Base-by-base conservation (phyloP, 148 eudicot species). In the Oxyria digyna region DNA sequence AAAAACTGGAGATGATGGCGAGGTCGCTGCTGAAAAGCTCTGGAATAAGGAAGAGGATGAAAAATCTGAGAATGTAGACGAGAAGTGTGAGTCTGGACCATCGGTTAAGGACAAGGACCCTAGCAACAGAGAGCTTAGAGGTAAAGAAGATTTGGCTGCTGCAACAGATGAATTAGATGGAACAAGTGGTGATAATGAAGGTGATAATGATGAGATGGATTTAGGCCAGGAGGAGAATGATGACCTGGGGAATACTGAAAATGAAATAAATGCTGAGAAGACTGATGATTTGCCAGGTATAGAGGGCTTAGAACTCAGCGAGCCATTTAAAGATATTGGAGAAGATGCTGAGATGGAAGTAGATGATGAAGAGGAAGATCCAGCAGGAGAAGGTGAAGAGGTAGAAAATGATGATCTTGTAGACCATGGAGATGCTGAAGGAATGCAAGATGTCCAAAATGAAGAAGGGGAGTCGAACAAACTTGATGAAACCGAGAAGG, bases 51-150 rank as follows among this genome's bases (percentile, higher is more conserved):
- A 89, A 78, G 90, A 88, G 42, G 88, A 85, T 73, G 82, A 85
- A 64, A 81, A 88, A 66, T 81, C 79, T 37, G 78, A 69, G 67
- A 64, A 69, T 24, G 46, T 49, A 27, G 80, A 85, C 76, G 99
- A 91, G 77, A 90, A 88, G 77, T 62, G 80, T 45, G 96, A 94
- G 55, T 59, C 84, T 35, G 97, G 97, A 42, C 82, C 96, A 37
- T 76, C 97, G 0, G 87, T 85, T 48, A 76, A 76, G 67, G 96
- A 88, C 69, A 54, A 65, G 54, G 89, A 87, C 76, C 75, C 81
- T 14, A 73, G 67, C 66, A 83, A 76, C 43, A 77, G 85, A 72
- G 97, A 94, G 83, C 91, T 94, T 71, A 82, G 87, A 80, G 97
- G 89, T 43, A 94, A 88, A 80, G 96, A 87, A 67, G 97, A 91